Conservation (phyloP, 176 grass and related monocot genomes). For the Phragmites australis region DNA sequence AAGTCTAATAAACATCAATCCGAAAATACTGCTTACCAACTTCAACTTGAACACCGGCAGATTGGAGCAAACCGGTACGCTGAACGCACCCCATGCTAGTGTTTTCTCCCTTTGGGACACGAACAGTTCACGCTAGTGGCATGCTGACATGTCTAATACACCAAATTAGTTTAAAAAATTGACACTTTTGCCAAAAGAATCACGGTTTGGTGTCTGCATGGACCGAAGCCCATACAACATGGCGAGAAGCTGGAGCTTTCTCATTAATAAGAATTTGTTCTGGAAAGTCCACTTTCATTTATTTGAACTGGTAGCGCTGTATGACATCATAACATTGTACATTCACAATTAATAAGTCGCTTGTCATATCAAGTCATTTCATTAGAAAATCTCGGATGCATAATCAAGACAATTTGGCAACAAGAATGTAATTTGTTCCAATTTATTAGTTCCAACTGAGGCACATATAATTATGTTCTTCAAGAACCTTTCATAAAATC, state of each 20-base stretch:
- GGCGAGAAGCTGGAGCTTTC: slow-evolving; percentile 45
- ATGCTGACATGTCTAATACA: slow-evolving; percentile 13
- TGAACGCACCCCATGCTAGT: neutral
- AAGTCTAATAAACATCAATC: neutral
- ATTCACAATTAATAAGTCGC: neutral
- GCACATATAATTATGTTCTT: neutral
- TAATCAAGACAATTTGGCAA: neutral
- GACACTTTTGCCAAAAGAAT: neutral
- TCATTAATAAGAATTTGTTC: slow-evolving; percentile 79
- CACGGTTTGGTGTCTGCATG: slow-evolving; percentile 53
- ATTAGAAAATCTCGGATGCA: neutral
- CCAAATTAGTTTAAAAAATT: neutral
- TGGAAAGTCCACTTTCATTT: slow-evolving; percentile 57
- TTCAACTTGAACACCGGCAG: neutral
- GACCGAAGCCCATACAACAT: slow-evolving; percentile 45
- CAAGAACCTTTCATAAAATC: neutral
- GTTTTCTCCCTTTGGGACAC: neutral
- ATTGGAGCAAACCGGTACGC: neutral
- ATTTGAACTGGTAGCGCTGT: slow-evolving; percentile 64
- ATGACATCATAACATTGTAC: slow-evolving; percentile 16
- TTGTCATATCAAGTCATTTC: neutral
- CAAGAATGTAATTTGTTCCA: neutral
- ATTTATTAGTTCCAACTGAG: neutral
- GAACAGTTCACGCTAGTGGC: neutral
- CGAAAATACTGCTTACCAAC: neutral